These are phyloP conservation scores for Umbelopsis vinacea DNA, from an alignment of 192 early-diverging fungal species.

Conservation along the genomic window DNA sequence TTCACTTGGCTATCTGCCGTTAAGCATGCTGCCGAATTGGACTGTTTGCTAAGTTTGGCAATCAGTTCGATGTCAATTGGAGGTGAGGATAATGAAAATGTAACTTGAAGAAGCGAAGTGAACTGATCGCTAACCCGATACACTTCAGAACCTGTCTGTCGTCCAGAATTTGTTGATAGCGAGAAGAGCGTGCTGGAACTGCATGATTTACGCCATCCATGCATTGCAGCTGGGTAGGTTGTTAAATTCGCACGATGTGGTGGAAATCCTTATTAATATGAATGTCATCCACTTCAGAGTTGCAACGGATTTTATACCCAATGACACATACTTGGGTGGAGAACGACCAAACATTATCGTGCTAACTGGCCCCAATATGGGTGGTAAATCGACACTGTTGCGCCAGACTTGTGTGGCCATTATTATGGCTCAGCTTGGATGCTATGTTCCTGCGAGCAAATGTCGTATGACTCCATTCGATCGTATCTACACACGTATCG, in stretches of 20 bases:
- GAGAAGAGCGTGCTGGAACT: constrained; percentile 76
- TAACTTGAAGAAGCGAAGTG: not conserved
- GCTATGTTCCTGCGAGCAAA: constrained; percentile 86
- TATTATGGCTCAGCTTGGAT: constrained; percentile 95
- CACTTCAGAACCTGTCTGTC: constrained; percentile 72
- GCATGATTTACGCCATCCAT: constrained; percentile 93
- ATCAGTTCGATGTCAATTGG: constrained; percentile 69
- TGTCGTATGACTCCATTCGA: constrained; percentile 84
- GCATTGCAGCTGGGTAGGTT: constrained; percentile 69
- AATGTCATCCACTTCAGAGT: constrained; percentile 15
- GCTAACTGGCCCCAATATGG: constrained; percentile 99
- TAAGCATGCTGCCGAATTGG: constrained; percentile 79
- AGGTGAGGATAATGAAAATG: constrained; percentile 43
- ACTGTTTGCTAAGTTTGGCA: constrained; percentile 82
- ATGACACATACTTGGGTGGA: constrained; percentile 85
- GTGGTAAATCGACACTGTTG: constrained; percentile 96
- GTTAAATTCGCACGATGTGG: not conserved
- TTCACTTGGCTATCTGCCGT: constrained; percentile 71
- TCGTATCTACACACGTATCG: constrained; percentile 96
- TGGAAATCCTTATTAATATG: not conserved
- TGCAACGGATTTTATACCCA: constrained; percentile 88
- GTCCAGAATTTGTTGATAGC: constrained; percentile 81
- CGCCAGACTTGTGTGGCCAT: constrained; percentile 94
- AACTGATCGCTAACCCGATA: not conserved
- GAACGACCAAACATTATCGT: constrained; percentile 75